These are phyloP conservation scores for Fusarium hainanense DNA, from an alignment of 2,329 filamentous ascomycete genomes.

Conservation along the genomic window DNA sequence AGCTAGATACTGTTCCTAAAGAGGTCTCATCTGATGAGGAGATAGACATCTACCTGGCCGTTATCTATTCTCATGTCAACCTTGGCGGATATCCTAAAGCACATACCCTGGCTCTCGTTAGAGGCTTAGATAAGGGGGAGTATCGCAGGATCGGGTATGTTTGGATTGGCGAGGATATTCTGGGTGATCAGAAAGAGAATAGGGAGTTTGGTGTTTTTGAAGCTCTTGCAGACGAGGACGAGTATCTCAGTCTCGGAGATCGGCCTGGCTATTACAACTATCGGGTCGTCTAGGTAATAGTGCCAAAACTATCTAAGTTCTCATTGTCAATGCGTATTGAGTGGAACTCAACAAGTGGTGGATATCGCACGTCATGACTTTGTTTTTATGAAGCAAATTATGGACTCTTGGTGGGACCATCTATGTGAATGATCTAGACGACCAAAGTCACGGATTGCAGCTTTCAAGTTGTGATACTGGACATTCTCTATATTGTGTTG, in stretches of 20 bases:
- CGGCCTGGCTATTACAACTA: constrained; percentile 21
- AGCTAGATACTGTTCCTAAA: constrained; percentile 14
- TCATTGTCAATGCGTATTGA: background rate
- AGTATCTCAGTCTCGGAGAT: constrained; percentile 17
- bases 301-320: background rate
- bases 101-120: constrained; percentile 21
- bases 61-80: constrained; percentile 15
- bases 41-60: constrained; percentile 19
- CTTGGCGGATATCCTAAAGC: background rate
- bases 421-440: background rate
- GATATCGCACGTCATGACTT: background rate
- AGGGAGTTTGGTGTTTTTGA: constrained; percentile 26
- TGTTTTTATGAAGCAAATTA: background rate
- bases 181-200: constrained; percentile 2
- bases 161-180: background rate
- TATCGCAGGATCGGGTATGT: constrained; percentile 30
- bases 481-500: background rate
- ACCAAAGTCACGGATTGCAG: background rate
- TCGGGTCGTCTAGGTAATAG: constrained; percentile 16
- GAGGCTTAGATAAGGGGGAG: constrained; percentile 22
- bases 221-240: constrained; percentile 12
- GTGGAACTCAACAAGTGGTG: background rate
- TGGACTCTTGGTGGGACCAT: background rate
- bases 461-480: background rate
- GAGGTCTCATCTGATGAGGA: background rate